These are phyloP conservation scores for Arthonia radiata DNA, from an alignment of 495 filamentous ascomycete genomes.

Conservation along the genomic window DNA sequence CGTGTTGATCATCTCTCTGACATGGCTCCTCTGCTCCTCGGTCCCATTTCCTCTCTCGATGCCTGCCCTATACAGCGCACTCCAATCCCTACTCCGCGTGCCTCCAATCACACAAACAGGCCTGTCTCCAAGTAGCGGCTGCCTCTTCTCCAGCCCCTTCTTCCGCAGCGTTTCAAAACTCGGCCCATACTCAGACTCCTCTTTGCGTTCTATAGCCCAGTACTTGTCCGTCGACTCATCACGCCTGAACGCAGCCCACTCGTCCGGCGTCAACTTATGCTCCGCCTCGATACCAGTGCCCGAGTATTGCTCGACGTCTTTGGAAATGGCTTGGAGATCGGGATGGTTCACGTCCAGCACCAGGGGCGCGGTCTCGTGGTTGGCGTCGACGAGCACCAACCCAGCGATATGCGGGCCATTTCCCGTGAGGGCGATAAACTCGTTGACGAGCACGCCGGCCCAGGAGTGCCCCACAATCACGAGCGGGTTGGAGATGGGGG, in stretches of 20 bases:
- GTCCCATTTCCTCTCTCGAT: slow-evolving; percentile 14
- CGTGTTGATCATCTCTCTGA: slow-evolving; percentile 12
- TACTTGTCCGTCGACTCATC: slow-evolving; percentile 5
- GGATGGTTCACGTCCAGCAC: slow-evolving; percentile 4
- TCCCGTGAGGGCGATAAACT: slow-evolving; percentile 4
- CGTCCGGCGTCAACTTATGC: slow-evolving; percentile 7
- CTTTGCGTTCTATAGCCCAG: slow-evolving; percentile 3
- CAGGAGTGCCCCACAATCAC: slow-evolving; percentile 6
- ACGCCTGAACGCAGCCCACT: slow-evolving; percentile 5
- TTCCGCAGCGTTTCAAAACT: slow-evolving; percentile 6
- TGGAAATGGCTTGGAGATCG: slow-evolving; percentile 2
- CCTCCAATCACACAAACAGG: slow-evolving; percentile 11
- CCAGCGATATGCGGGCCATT: slow-evolving; percentile 5
- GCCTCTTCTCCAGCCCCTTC: slow-evolving; percentile 4
- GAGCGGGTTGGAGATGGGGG: slow-evolving; percentile 5
- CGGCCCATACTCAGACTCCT: slow-evolving; percentile 4
- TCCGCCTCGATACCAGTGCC: slow-evolving; percentile 4
- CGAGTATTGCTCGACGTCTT: slow-evolving; percentile 4
- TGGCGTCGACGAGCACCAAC: slow-evolving; percentile 7
- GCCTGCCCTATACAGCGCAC: slow-evolving; percentile 11
- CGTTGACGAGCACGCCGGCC: slow-evolving; percentile 6
- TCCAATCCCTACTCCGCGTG: slow-evolving; percentile 11
- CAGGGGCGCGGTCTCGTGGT: slow-evolving; percentile 5
- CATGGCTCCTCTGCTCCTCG: slow-evolving; percentile 12
- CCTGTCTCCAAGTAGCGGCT: slow-evolving; percentile 6